Conservation (phyloP, 352 stramenopile genomes). For the Phytophthora lateralis region DNA sequence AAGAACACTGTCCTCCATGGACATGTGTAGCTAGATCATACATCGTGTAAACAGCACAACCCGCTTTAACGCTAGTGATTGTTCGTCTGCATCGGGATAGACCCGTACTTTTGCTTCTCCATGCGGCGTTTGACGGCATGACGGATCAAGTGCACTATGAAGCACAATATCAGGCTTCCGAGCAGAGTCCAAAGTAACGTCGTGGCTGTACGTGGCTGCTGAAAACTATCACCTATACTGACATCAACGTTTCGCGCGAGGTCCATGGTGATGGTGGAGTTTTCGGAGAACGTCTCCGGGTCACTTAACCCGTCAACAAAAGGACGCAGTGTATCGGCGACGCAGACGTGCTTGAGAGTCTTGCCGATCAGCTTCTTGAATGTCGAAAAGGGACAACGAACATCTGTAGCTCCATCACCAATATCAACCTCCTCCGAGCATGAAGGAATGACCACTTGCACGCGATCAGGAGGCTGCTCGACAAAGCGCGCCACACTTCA, state of each 20-base stretch:
- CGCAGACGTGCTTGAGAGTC: constrained; percentile 67
- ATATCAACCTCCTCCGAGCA: constrained; percentile 70
- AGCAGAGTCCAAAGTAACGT: constrained; percentile 48
- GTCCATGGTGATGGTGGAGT: constrained; percentile 8
- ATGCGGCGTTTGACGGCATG: constrained; percentile 26
- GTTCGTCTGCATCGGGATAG: constrained; percentile 31
- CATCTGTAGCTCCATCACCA: constrained; percentile 42
- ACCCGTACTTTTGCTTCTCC: constrained; percentile 28
- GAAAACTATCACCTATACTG: constrained; percentile 5
- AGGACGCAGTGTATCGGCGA: constrained; percentile 70
- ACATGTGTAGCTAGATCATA: constrained; percentile 37
- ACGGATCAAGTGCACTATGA: constrained; percentile 44
- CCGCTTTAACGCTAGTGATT: constrained; percentile 12
- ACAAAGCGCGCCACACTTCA: constrained; percentile 2
- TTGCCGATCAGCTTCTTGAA: constrained; percentile 77
- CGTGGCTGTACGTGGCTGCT: constrained; percentile 7
- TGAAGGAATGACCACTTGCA: constrained; percentile 68
- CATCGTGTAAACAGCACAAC: too few species aligned
- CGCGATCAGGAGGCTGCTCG: constrained; percentile 58
- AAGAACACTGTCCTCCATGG: constrained; percentile 42
- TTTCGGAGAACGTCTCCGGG: constrained; percentile 2
- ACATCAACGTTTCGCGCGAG: constrained; percentile 9
- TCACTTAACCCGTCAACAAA: constrained; percentile 60
- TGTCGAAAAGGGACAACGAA: constrained; percentile 63
- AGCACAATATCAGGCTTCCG: constrained; percentile 41